Evolutionary conservation across 2,329 filamentous ascomycete species (phyloP), one percentile per base, ranked within the genome.

Genomic region (Tolypocladium sp.): DNA sequence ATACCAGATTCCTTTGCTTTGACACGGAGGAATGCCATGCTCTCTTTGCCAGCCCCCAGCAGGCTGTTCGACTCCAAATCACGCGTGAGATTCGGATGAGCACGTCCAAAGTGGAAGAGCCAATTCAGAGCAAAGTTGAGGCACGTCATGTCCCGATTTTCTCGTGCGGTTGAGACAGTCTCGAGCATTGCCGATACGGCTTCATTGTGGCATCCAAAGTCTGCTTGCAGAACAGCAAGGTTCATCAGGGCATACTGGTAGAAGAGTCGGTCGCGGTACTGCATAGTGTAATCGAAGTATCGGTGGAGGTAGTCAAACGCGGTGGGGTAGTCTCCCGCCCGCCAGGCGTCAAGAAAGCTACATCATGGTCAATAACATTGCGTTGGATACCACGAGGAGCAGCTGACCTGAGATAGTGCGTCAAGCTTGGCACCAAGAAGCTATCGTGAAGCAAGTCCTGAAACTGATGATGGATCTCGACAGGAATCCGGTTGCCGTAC

Each of bases 191-290:
- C 90, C 13, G 91, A 85, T n/a, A 97, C 83, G 7, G 93, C 93
- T 74, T 97, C 92, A 46, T 85, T 83, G 71, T 92, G 88, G 69
- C 91, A 96, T 54, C 92, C 92, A 76, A 97, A 97, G 71, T 97
- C 94, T 20, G 92, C 91, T 69, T 99, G 93, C 5, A 97, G 82
- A 40, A 97, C 91, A 4, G 92, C 93, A 60, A 97, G 82, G 69
- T 97, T 97, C 69, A 99, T 86, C 17, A 97, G 77, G 0, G 94
- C 94, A 70, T 97, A 96, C 70, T 97, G 94, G 68, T 99, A 97
- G 67, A 92, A 92, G 6, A 89, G 83, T 30, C 90, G 87, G 67
- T 96, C 90, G 61, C 86, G 80, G 64, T 86, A 89, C 67, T 94
- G 89, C 85, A 95, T 92, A 1, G 92, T 94, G 73, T 96, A 97